Base-by-base conservation (phyloP, 169 alveolate species). In the Theileria sp. region DNA sequence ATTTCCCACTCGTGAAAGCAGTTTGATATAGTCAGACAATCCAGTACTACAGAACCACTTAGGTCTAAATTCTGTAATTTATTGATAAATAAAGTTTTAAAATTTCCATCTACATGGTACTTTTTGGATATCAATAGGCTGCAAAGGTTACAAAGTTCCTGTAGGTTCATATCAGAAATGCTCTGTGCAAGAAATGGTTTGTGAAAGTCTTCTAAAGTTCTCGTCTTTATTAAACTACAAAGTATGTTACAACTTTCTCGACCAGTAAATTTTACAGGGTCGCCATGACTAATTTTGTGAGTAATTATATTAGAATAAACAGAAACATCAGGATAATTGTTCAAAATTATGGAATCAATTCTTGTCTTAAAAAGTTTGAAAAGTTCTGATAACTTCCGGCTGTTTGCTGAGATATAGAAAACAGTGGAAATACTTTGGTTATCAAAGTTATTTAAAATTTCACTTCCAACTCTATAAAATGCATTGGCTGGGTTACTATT, bases 91-190 rank as follows among this genome's bases (percentile, higher is more conserved):
- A 77, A 75, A 3, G 28, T 21, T 17, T 77, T 76, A 75, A 83
- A 83, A 0, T 56, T n/a, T 3, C 19, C 15, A 1, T 25, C 30
- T 1, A 77, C 78, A 12, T 17, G 21, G 25, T 65, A 77, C 0
- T 75, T 56, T 65, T 70, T 75, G 36, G 54, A 66, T 21, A 83
- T 56, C 81, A 83, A 44, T 0, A 83, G 82, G 66, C 78, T 76
- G 17, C 56, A 68, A 7, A 83, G 75, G 60, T 83, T 83, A 65
- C 89, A 83, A 19, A 83, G 17, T 36, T 83, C 89, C 77, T 77
- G 89, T 13, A 80, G 67, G 64, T 83, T 83, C 89, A 83, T 83
- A 56, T 64, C 62, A 0, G 86, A 76, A 34, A 75, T 19, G 19
- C 73, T 60, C 13, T 44, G 6, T 21, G 25, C 77, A n/a, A 83